These are phyloP conservation scores for Daldinia bambusicola DNA, from an alignment of 495 filamentous ascomycete species.

Conservation along the genomic window DNA sequence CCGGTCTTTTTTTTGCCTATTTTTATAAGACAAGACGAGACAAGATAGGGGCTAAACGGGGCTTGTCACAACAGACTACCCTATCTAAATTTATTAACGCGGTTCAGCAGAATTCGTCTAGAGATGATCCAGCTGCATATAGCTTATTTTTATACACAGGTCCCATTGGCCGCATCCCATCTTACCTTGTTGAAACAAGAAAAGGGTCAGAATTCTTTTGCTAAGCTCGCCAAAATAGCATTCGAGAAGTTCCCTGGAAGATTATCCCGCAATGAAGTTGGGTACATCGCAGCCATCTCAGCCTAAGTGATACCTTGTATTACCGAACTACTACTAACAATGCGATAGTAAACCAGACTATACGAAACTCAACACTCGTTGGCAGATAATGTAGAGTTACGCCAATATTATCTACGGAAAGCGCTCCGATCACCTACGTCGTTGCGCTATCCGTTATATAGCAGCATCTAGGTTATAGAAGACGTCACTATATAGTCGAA, in stretches of 20 bases:
- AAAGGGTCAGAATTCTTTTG: not conserved
- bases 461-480: slow-evolving; percentile 32
- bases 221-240: not conserved
- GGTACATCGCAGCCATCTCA: not conserved
- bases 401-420: slow-evolving; percentile 33
- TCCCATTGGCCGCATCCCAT: not conserved
- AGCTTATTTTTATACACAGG: slow-evolving; percentile 19
- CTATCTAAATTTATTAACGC: not conserved
- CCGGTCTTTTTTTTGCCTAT: slow-evolving; percentile 21
- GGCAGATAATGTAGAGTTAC: slow-evolving; percentile 1
- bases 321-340: slow-evolving; percentile 16
- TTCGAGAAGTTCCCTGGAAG: not conserved
- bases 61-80: not conserved
- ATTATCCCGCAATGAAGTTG: not conserved
- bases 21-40: not conserved
- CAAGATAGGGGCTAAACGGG: slow-evolving; percentile 20
- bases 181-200: not conserved
- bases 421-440: slow-evolving; percentile 17
- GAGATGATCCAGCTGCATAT: not conserved
- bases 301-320: slow-evolving; percentile 2
- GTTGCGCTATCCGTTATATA: slow-evolving; percentile 34
- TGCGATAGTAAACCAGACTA: slow-evolving; percentile 15
- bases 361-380: not conserved
- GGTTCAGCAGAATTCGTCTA: not conserved
- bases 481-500: slow-evolving; percentile 34